Percentiles rank a stretch among this genome's conserved stretches.
Conservation (phyloP, 163 green algal species). For the Coccomyxa subellipsoidea region DNA sequence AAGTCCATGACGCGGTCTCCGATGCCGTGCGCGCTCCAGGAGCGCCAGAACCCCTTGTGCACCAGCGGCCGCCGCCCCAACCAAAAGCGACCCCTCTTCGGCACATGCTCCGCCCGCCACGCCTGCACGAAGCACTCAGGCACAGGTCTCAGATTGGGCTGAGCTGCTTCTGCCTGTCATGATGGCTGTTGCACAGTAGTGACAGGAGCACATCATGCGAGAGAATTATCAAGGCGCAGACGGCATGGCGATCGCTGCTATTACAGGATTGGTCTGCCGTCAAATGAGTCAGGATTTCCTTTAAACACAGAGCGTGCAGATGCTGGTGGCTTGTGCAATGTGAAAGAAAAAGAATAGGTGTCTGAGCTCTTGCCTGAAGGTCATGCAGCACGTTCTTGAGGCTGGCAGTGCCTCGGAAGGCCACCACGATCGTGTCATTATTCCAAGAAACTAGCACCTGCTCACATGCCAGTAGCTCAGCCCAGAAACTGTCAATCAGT, state of each 20-base stretch:
- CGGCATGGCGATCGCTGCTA: too few relatives aligned
- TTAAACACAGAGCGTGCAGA: too few relatives aligned
- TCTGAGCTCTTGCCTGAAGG: neutral
- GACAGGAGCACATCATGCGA: too few relatives aligned
- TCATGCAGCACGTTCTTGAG: neutral
- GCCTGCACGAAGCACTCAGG: neutral
- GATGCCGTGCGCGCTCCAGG: neutral
- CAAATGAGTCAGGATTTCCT: too few relatives aligned
- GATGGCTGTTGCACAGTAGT: too few relatives aligned
- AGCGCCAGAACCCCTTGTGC: conserved; percentile 15
- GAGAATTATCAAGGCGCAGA: too few relatives aligned
- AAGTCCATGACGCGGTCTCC: neutral
- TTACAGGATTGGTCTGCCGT: too few relatives aligned
- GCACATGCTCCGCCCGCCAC: conserved; percentile 20
- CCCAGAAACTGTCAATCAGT: neutral
- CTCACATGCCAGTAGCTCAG: too few relatives aligned
- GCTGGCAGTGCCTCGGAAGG: neutral
- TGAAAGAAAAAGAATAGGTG: neutral
- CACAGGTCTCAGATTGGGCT: neutral
- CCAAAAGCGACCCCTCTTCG: conserved; percentile 7
- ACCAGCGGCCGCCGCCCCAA: conserved; percentile 8
- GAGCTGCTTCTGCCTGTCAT: neutral
- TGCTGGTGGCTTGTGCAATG: too few relatives aligned
- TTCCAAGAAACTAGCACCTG: neutral
- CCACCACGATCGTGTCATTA: neutral